Evolutionary conservation across 176 grass and related monocot species (phyloP), one percentile per base, ranked within the genome.

Genomic region (Zizania latifolia): DNA sequence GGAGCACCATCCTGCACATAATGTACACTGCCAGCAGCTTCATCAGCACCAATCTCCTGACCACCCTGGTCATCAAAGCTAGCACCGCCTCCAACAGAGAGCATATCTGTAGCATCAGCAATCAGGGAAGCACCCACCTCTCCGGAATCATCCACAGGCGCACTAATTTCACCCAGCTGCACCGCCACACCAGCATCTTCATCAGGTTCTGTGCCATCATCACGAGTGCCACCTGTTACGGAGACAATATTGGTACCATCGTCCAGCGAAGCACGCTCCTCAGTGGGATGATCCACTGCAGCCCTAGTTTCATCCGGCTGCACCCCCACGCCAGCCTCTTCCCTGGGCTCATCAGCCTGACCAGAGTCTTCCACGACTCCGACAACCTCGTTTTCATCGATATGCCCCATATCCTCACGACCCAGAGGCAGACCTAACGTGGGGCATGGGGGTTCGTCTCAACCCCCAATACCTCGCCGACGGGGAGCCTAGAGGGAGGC

Each of bases 341-440:
- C 48, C 38, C 61, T 50, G 12, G 77, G 31, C 15, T 31, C 44
- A 26, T 78, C 60, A 78, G 17, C 39, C 17, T 60, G 39, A 35
- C 27, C 48, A 63, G 41, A 4, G 34, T 69, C 61, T 59, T 74
- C 22, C 10, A 30, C 8, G 15, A 70, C 39, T 41, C 45, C 73
- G 10, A 33, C 55, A 14, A 17, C 10, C 23, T 79, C 80, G 1
- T n/a, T 16, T 61, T n/a, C 40, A 37, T 59, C 51, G 12, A 17
- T 51, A 44, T 32, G 45, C 61, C 80, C 51, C 21, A 23, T 51
- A 55, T 32, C 57, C 60, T 84, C 76, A 80, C 76, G 70, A 68
- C 11, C 12, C 1, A 22, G 48, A n/a, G 48, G 10, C 48, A 53
- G 8, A 22, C 48, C 48, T 3, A 53, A 22, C 48, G 48, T 53